phyloP scores from a whole-genome alignment of 768 basidiomycete species.

The Saitozyma sp. region DNA sequence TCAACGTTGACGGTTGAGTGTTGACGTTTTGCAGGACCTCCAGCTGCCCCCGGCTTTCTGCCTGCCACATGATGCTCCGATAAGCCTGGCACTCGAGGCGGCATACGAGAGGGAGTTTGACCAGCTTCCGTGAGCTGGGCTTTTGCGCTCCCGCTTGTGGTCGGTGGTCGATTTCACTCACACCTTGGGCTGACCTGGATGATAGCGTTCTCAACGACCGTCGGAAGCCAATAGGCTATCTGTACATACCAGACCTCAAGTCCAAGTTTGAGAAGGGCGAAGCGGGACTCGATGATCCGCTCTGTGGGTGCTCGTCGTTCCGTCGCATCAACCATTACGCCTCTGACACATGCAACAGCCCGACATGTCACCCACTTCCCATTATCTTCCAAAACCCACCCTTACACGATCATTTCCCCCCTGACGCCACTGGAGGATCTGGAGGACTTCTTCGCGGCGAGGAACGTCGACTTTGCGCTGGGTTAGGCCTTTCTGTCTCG shows the following conservation, averaged over 20 bases:
- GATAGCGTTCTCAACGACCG: constrained; percentile 71
- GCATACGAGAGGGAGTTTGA: constrained; percentile 95
- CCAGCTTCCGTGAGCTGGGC: constrained; percentile 71
- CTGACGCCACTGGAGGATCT: constrained; percentile 73
- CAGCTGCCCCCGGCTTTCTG: constrained; percentile 77
- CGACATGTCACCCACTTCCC: constrained; percentile 48
- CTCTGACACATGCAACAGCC: constrained; percentile 15
- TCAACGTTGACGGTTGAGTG: not conserved
- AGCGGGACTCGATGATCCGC: constrained; percentile 73
- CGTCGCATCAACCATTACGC: not conserved
- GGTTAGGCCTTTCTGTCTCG: constrained; percentile 15
- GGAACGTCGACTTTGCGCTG: constrained; percentile 37
- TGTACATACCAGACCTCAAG: constrained; percentile 76
- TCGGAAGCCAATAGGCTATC: constrained; percentile 76
- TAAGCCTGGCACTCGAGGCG: constrained; percentile 74
- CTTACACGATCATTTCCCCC: constrained; percentile 67
- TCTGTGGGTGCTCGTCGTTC: constrained; percentile 51
- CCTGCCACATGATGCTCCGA: constrained; percentile 68
- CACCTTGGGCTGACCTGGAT: not conserved
- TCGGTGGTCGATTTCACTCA: too few species aligned
- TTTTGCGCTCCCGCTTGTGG: not conserved
- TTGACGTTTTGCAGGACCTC: constrained; percentile 36
- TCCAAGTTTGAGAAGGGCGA: constrained; percentile 72
- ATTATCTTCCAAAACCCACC: constrained; percentile 35
- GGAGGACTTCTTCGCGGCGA: constrained; percentile 66